phyloP scores from a whole-genome alignment of 805 yeast species.

The Metschnikowia sp. region DNA sequence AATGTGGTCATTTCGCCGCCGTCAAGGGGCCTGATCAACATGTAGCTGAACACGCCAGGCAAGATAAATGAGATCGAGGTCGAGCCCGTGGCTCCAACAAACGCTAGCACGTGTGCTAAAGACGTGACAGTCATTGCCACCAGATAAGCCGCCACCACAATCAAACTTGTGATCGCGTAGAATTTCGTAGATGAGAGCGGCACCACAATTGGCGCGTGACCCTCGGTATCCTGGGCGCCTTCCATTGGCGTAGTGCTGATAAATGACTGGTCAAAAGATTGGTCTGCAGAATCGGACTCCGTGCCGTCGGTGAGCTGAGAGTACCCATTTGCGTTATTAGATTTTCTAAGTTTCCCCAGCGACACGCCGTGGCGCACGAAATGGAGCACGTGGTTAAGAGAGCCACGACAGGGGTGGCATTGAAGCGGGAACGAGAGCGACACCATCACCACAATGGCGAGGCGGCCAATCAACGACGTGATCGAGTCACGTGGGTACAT shows the following conservation, averaged over 20 bases:
- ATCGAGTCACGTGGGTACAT: slow-evolving; percentile 57
- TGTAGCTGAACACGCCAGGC: slow-evolving; percentile 85
- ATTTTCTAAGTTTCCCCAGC: slow-evolving; percentile 21
- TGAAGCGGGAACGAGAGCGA: slow-evolving; percentile 73
- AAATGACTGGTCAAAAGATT: slow-evolving; percentile 32
- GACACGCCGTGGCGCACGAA: slow-evolving; percentile 40
- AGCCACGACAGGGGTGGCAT: slow-evolving; percentile 78
- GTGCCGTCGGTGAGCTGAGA: slow-evolving; percentile 16
- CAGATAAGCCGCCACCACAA: slow-evolving; percentile 52
- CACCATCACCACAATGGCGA: slow-evolving; percentile 67
- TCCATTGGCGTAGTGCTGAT: slow-evolving; percentile 45
- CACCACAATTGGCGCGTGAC: slow-evolving; percentile 42
- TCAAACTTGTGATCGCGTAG: slow-evolving; percentile 25
- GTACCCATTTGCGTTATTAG: slow-evolving; percentile 23
- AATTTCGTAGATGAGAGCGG: slow-evolving; percentile 29
- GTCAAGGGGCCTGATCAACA: slow-evolving; percentile 50
- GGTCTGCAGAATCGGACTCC: slow-evolving; percentile 15
- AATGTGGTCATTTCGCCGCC: slow-evolving; percentile 27
- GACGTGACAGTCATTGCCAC: slow-evolving; percentile 68
- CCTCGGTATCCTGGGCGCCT: slow-evolving; percentile 45
- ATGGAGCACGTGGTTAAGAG: slow-evolving; percentile 61
- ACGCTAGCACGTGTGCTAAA: slow-evolving; percentile 75
- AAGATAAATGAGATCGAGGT: slow-evolving; percentile 86
- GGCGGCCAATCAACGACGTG: slow-evolving; percentile 52
- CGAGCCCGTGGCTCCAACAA: slow-evolving; percentile 92